Evolutionary conservation across 1,284 basidiomycete species (phyloP), one percentile per base, ranked within the genome.

Genomic region (Pterulicium gracile): DNA sequence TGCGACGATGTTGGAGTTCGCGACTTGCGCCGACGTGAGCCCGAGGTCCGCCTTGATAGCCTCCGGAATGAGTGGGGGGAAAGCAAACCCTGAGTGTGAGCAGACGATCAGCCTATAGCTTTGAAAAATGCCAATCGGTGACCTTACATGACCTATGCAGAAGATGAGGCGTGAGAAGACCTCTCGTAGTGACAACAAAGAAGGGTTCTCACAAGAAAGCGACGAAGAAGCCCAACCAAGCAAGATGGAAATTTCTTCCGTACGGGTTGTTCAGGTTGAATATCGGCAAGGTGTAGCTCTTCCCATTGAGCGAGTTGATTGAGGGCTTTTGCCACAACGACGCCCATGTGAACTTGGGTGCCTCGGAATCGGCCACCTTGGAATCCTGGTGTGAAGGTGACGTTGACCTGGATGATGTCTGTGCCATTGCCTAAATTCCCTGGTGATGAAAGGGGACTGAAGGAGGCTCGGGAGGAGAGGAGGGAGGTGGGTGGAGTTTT

Each of bases 1-100:
- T 1, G 77, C 75, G 44, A 78, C 58, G 47, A 83, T 70, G 54
- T 80, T 81, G 2, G 75, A 77, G 56, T 80, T 76, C 20, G 66
- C 68, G 24, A 77, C 61, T 57, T 78, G 64, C 2, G 58, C 61
- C 13, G 62, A 50, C 2, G 74, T 71, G 14, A 82, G 59, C 1
- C 69, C 59, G 46, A 83, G 66, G 55, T 83, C 80, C 3, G 55
- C 53, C 50, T 71, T 73, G 58, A 83, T 78, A 3, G 72, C 76
- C 34, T 79, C 75, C 0, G 78, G 72, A 41, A 79, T 69, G 10
- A 83, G 66, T 0, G 79, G 78, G 14, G 77, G 66, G 55, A 81
- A 81, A 0, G 79, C 78, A 50, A 82, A 83, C 80, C 80, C 36
- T 39, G 5, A 4, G 15, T 7, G 27, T n/a, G n/a, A 32, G 7